Evolutionary conservation across 2,329 filamentous ascomycete species (phyloP), one percentile per base, ranked within the genome.

Genomic region (Penicillium sp.): DNA sequence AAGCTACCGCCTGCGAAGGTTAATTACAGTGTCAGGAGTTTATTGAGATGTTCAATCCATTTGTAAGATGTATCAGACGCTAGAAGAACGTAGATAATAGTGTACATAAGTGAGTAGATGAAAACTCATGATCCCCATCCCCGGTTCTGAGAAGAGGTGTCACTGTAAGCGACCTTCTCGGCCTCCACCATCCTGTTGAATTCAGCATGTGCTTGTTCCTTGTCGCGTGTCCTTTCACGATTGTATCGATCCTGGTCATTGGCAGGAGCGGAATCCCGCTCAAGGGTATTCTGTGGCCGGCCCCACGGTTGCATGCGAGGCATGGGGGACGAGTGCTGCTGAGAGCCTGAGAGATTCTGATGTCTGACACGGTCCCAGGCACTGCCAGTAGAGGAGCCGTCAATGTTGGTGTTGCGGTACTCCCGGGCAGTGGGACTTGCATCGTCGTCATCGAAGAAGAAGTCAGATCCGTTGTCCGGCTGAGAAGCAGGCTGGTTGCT

Each of bases 131-230:
- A 52, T 39, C 49, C 44, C 59, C 59, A 66, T 6, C 50, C 50
- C 18, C 56, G 52, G 15, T 23, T 46, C 15, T 47, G 48, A 25
- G 47, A 28, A n/a, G 54, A 27, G 35, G 46, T 52, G 15, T 61
- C 62, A 28, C 35, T 52, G 6, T 57, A 52, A 18, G 47, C 48
- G 23, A 66, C 65, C 43, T 71, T 58, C 57, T 75, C 73, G 0
- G 63, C 54, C 3, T 76, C 73, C 15, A 76, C 51, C 63, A 75
- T 62, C 9, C 61, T 61, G 50, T 76, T 70, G 44, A 76, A 76
- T 3, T 75, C 69, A 7, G 65, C 67, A 48, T 72, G 72, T 3
- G 72, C 71, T 46, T 68, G 63, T 35, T 73, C 66, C 42, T 65
- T 63, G 24, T 71, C 67, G 5, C 59, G 57, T 23, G 57, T 57